Evolutionary conservation across 352 stramenopile genomes (phyloP).

Genomic region (Phytopythium delawarense): DNA sequence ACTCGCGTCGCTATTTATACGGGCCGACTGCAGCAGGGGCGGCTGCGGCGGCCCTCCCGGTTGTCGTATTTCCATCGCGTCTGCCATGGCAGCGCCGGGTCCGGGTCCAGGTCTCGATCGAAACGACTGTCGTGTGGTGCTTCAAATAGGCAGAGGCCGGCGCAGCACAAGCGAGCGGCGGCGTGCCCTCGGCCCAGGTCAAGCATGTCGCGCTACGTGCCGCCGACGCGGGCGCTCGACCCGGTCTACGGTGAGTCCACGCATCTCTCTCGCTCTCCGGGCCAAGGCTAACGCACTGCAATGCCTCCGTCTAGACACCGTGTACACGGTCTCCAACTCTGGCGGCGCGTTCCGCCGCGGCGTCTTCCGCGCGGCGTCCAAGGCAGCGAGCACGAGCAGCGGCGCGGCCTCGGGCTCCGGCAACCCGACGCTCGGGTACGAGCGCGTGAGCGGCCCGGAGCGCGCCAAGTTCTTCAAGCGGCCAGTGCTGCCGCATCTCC

Average conservation of each 20-base stretch:
- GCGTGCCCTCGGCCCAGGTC: background rate
- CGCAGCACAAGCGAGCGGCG: background rate
- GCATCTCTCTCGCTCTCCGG: background rate
- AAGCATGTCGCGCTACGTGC: constrained; percentile 42
- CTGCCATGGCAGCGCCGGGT: background rate
- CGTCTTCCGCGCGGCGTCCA: constrained; percentile 39
- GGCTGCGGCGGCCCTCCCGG: background rate
- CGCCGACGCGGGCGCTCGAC: constrained; percentile 65
- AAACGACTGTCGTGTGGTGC: background rate
- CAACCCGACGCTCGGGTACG: constrained; percentile 26
- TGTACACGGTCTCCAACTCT: constrained; percentile 74
- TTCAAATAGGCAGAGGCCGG: background rate
- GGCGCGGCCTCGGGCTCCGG: constrained; percentile 9
- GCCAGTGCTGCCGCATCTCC: constrained; percentile 85
- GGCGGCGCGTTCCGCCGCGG: constrained; percentile 60
- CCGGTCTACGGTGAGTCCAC: constrained; percentile 63
- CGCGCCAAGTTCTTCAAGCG: constrained; percentile 89
- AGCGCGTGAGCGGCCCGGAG: constrained; percentile 61
- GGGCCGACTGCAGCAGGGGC: background rate
- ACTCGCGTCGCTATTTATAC: background rate
- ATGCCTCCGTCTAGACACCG: constrained; percentile 37
- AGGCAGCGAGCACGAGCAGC: constrained; percentile 20
- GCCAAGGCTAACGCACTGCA: background rate
- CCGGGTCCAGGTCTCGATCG: background rate
- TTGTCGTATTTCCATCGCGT: background rate